Evolutionary conservation across 805 yeast species (phyloP), one percentile per base, ranked within the genome.

Genomic region (Saturnispora besseyi): DNA sequence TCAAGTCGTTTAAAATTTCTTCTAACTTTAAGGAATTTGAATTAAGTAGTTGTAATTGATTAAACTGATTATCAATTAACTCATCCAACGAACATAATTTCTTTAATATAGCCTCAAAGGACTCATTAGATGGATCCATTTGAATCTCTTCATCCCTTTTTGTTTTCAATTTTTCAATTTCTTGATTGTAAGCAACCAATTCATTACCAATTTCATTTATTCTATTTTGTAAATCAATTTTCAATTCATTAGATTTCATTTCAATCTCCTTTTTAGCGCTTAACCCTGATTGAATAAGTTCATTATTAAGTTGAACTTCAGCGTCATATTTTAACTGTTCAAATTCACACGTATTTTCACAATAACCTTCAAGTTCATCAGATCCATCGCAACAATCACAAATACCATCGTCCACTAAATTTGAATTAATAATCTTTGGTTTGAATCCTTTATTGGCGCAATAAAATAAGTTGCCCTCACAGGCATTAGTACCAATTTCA

Each of bases 321-420:
- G 55, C 55, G 4, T 59, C 61, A 53, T 71, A 73, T 46, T 36
- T 36, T 68, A 74, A 0, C 58, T 59, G 24, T 71, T 69, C 49
- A 84, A 75, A 51, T 75, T 74, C 60, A 60, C 93, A 85, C 36
- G 66, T 70, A 55, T 77, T 70, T 4, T 78, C 76, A 62, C 95
- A 88, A n/a, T 59, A 46, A 1, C 71, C 72, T 4, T 46, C 45
- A 48, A 67, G 63, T 63, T 93, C 99, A 66, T 93, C 99, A 1
- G 88, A 76, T 8, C 99, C 98, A 67, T 93, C 99, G 66, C 99
- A 93, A 65, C 99, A 93, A 62, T 93, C 99, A 68, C 99, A 93
- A 2, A 83, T 81, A 0, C 97, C 97, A 66, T 93, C 99, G 58
- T 83, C 80, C 15, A 93, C 85, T 51, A 81, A 75, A 58, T 71